phyloP scores from a whole-genome alignment of 75 land plant genomes.

The Picea sitchensis region DNA sequence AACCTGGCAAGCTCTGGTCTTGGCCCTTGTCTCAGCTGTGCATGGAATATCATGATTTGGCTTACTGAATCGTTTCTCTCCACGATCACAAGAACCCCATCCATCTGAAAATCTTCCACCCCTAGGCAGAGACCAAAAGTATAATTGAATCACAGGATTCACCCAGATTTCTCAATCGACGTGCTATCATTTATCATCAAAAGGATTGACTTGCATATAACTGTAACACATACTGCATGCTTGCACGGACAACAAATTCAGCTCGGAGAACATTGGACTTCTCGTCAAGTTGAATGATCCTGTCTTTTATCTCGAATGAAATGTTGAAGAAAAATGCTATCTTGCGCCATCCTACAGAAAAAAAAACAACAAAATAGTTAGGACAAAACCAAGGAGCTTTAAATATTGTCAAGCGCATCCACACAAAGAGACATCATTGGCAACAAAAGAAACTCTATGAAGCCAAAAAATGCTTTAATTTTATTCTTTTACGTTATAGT shows the following conservation, averaged over 20 bases:
- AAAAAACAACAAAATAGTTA: conserved; percentile 9
- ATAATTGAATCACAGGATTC: background rate
- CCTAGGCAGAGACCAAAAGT: conserved; percentile 24
- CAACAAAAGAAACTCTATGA: background rate
- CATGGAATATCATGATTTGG: conserved; percentile 95
- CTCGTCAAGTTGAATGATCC: conserved; percentile 77
- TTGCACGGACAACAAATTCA: conserved; percentile 87
- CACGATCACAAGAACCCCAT: conserved; percentile 92
- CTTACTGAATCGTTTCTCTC: conserved; percentile 78
- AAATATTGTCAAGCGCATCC: background rate
- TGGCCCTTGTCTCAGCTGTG: conserved; percentile 96
- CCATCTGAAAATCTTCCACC: conserved; percentile 88
- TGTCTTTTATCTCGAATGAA: conserved; percentile 91
- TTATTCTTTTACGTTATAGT: background rate
- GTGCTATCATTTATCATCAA: background rate
- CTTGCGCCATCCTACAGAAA: conserved; percentile 85
- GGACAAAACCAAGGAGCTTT: background rate
- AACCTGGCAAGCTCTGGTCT: conserved; percentile 92
- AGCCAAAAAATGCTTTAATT: too few relatives aligned
- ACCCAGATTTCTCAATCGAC: background rate
- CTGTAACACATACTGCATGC: conserved; percentile 70
- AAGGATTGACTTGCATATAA: background rate
- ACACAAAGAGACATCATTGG: background rate
- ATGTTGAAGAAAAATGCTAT: conserved; percentile 89
- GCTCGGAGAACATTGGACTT: conserved; percentile 78